Evolutionary conservation across 1,139 yeast genomes (phyloP).

Genomic region (Geotrichum europaeum): DNA sequence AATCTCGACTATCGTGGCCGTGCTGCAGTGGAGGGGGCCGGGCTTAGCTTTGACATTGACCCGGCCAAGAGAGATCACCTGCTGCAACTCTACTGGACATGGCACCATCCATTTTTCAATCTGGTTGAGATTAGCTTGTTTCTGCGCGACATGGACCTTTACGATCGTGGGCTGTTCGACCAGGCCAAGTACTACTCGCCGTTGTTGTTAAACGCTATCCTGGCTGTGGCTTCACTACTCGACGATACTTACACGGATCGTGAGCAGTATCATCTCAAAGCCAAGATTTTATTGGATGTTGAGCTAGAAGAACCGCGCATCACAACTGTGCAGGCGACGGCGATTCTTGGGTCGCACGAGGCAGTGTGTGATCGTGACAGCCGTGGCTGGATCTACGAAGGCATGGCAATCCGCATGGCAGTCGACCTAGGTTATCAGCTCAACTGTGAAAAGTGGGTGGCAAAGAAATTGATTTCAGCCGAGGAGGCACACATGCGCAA

Average conservation of each 20-base stretch:
- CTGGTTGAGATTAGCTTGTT: slow-evolving; percentile 23
- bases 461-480: slow-evolving; percentile 21
- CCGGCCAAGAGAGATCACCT: slow-evolving; percentile 20
- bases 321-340: slow-evolving; percentile 25
- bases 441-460: slow-evolving; percentile 21
- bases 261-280: slow-evolving; percentile 15
- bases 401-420: slow-evolving; percentile 29
- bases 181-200: slow-evolving; percentile 24
- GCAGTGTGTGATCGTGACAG: slow-evolving; percentile 26
- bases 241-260: slow-evolving; percentile 17
- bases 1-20: slow-evolving; percentile 16
- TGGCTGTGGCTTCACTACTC: slow-evolving; percentile 24
- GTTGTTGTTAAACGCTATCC: slow-evolving; percentile 23
- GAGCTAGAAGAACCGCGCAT: slow-evolving; percentile 21
- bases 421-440: slow-evolving; percentile 27
- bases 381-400: slow-evolving; percentile 28
- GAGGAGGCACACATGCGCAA: slow-evolving; percentile 25
- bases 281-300: slow-evolving; percentile 17
- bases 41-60: slow-evolving; percentile 18
- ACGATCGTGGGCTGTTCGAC: background rate
- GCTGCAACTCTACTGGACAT: slow-evolving; percentile 26
- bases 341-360: slow-evolving; percentile 24
- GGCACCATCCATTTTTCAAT: slow-evolving; percentile 27
- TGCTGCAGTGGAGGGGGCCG: slow-evolving; percentile 14
- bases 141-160: slow-evolving; percentile 21